Evolutionary conservation across 306 rosid species (phyloP), one percentile per base, ranked within the genome.

Genomic region (Cicer pinnatifidum): DNA sequence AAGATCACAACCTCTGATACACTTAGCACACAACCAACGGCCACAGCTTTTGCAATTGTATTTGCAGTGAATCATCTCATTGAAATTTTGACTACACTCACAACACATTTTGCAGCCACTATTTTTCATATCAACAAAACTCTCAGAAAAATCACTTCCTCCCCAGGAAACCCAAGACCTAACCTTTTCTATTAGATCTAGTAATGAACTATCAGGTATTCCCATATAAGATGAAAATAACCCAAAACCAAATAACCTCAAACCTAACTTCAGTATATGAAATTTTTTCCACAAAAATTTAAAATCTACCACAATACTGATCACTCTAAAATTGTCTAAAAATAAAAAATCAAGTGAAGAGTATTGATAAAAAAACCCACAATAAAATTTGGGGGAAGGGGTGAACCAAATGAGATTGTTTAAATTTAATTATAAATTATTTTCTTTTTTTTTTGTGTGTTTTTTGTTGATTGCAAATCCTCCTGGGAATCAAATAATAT

Each of bases 171-270:
- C 47, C 97, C 88, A 89, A 85, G 84, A 84, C 85, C 85, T 78
- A 63, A 89, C 79, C 82, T 86, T 88, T 78, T 77, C 84, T 81
- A 87, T 87, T 74, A 86, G 90, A 91, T 89, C 89, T 86, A 75
- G 23, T 72, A 87, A 67, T 15, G 96, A 87, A 62, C 85, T 85
- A 82, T 91, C 96, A 88, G 97, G 96, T 87, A 91, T 85, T 89
- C 99, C 95, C 99, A 94, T 89, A 94, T 84, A 93, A 79, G 85
- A 87, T 58, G 73, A 7, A 7, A 43, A 85, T 38, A 57, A 75
- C 78, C 73, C 76, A 79, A 19, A 41, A 1, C 45, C 13, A 57
- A 67, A 76, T 57, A 62, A 8, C 13, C 59, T 80, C 77, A 41
- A 47, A 66, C 54, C 85, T 72, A 84, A 71, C 37, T 79, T 66